Evolutionary conservation across 139 green algal species (phyloP).

Genomic region (Dunaliella sp.): DNA sequence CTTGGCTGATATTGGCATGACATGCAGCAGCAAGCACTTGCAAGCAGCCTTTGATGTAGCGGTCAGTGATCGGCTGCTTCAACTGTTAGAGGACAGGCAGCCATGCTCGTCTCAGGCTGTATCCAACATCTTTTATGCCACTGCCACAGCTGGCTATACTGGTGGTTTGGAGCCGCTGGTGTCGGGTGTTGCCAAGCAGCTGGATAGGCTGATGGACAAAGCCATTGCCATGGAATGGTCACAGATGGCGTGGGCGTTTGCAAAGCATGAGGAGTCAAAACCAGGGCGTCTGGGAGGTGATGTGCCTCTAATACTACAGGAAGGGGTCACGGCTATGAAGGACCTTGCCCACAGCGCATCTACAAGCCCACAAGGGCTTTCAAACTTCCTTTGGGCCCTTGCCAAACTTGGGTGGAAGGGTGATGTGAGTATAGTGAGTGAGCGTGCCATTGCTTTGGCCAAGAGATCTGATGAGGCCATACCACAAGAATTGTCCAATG

Average conservation of each 20-base stretch:
- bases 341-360: neutral
- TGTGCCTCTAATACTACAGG: neutral
- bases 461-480: neutral
- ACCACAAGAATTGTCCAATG: neutral
- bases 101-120: too few species aligned
- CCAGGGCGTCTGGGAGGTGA: neutral
- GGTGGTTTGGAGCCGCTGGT: neutral
- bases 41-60: neutral
- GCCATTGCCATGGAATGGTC: neutral
- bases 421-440: neutral
- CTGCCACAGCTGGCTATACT: neutral
- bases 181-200: neutral
- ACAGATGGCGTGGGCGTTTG: neutral
- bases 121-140: neutral
- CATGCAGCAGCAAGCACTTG: neutral
- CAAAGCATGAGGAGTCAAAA: neutral
- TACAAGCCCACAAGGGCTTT: neutral
- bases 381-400: neutral
- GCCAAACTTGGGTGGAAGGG: neutral
- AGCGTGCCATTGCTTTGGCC: neutral
- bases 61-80: neutral
- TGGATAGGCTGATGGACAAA: neutral
- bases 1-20: neutral
- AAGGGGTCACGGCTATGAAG: neutral
- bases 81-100: too few species aligned